Evolutionary conservation across 2,329 filamentous ascomycete genomes (phyloP), one percentile per base, ranked within the genome.

Genomic region (Neopestalotiopsis sp.): DNA sequence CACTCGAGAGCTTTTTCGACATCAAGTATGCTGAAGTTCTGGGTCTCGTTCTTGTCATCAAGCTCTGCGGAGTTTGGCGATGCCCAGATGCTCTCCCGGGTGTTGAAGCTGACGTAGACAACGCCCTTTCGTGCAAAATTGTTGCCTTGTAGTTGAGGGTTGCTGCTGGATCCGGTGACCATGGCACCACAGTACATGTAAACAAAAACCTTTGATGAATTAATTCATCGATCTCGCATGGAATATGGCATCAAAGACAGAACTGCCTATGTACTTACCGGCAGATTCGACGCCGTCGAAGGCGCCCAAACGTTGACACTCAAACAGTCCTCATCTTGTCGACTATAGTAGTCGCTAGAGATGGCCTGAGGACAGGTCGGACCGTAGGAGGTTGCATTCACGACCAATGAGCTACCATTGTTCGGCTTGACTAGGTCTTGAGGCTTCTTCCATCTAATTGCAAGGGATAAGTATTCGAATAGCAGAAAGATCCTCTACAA

Each of bases 171-270:
- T 7, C 80, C 80, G 6, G 79, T 81, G 65, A 83, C 81, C 74
- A 83, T 83, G 0, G 81, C 81, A 57, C 81, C 82, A 5, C 82
- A 82, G 28, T 83, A 83, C 74, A 84, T 84, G 70, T 83, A 84
- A 1, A 85, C n/a, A n/a, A n/a, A n/a, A n/a, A n/a, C n/a, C n/a
- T n/a, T n/a, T n/a, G n/a, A n/a, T n/a, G n/a, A n/a, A n/a, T n/a
- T n/a, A n/a, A n/a, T n/a, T n/a, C n/a, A n/a, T n/a, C n/a, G n/a
- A n/a, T n/a, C n/a, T n/a, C n/a, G n/a, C n/a, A n/a, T n/a, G n/a
- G n/a, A n/a, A n/a, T n/a, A n/a, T n/a, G n/a, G n/a, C n/a, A n/a
- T n/a, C n/a, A n/a, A n/a, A n/a, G n/a, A n/a, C n/a, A n/a, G n/a
- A n/a, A n/a, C n/a, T n/a, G n/a, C n/a, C n/a, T n/a, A n/a, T n/a